Base-by-base conservation (phyloP, 305 asterid species). In the Ajuga reptans region DNA sequence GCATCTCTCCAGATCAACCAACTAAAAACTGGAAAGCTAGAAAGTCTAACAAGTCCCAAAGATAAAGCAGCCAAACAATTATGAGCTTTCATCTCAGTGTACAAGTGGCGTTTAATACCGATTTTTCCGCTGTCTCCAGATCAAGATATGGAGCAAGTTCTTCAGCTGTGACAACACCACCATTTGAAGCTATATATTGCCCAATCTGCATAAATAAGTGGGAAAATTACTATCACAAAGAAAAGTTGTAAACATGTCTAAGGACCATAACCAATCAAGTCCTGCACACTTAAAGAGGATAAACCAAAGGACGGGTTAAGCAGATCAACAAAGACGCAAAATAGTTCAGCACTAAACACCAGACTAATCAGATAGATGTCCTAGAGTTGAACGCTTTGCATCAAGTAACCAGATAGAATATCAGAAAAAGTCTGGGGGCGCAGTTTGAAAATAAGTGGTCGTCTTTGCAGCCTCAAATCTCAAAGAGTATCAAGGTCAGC, bases 141-240 rank as follows among this genome's bases (percentile, higher is more conserved):
- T 94, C 96, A 78, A 94, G 96, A 84, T 83, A 94, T 24, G 99
- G 99, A 66, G 96, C 96, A 74, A 94, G 87, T 85, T 94, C 99
- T 80, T 94, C 97, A 75, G 99, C 99, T 50, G 96, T 78, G 72
- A 94, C 95, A 77, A 91, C 93, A 12, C 99, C 97, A 43, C 97
- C 99, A 79, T 94, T 89, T 80, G 92, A 87, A 75, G 96, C 72
- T 74, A 94, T 85, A 77, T 89, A 89, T 73, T 85, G 84, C 52
- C 97, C 96, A 73, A 94, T 86, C 99, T 94, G 92, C 79, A 80
- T 64, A 56, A 27, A 54, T 37, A 45, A 50, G 45, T 34, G 1
- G 46, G 65, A 49, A 43, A 46, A 10, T 50, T 62, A 14, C 58
- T 18, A 64, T 58, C 41, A 46, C 34, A 21, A 65, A 39, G 11